Base-by-base conservation (phyloP, 805 yeast species). In the Candida nemodendra region DNA sequence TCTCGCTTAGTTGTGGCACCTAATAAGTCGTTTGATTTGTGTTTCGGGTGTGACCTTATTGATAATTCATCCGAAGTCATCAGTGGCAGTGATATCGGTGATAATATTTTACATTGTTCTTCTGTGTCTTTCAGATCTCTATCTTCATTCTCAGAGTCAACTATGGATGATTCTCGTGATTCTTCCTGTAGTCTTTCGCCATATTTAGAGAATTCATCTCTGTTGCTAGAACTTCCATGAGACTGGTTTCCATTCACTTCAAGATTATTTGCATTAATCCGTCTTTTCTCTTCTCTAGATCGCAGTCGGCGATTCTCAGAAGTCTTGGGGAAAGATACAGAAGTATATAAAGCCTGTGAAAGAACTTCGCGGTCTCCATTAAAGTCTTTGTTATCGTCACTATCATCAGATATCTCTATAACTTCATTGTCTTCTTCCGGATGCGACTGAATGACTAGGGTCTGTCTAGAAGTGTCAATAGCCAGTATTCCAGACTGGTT, bases 71-170 rank as follows among this genome's bases (percentile, higher is more conserved):
- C 7, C 9, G 24, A 21, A 8, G 24, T 7, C 30, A 5, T 27
- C 21, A 4, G 35, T 32, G 27, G 28, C 12, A 17, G 9, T 6
- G 5, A 19, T 27, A 5, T 27, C 14, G 9, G 18, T 11, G 5
- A 23, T 2, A 3, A 16, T 4, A 19, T 24, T 5, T 22, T 12
- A 9, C 18, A 14, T 13, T 32, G 13, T 11, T 32, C 32, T 23
- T 53, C 59, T 5, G 48, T 56, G 12, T 49, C 48, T 22, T 44
- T 52, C 4, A 48, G 52, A 9, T 44, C 49, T 40, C 64, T 64
- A 29, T 66, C 49, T 32, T 68, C 75, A 18, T 65, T 68, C 18
- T 68, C 72, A 2, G 49, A 33, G n/a, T 34, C 27, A n/a, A 18
- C 17, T 16, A 34, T 37, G 2, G 49, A 38, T 4, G 49, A 39